A percentile compares a stretch with the other conserved stretches of the same genome.
phyloP scores from a whole-genome alignment of 768 basidiomycete species.

The Neoboletus magnificus region DNA sequence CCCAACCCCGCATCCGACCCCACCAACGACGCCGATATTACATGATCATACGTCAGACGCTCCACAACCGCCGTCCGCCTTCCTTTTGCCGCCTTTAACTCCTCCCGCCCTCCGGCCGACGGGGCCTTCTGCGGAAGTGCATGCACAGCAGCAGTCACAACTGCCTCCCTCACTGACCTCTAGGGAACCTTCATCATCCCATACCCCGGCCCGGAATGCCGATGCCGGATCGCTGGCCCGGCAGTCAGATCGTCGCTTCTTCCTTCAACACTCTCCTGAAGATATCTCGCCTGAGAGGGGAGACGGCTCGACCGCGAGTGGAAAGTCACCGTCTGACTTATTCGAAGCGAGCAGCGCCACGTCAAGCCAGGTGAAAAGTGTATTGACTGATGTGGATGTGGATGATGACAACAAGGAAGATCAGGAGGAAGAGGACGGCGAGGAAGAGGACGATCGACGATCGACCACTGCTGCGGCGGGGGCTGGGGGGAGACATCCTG shows the following conservation, averaged over 20 bases:
- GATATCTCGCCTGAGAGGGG: conserved; percentile 36
- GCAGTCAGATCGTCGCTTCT: conserved; percentile 41
- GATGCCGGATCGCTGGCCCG: conserved; percentile 32
- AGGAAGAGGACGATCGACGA: conserved; percentile 21
- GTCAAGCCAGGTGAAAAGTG: conserved; percentile 30
- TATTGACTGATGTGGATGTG: conserved; percentile 19
- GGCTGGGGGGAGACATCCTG: conserved; percentile 5
- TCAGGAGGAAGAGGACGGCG: conserved; percentile 6
- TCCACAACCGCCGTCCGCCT: conserved; percentile 25
- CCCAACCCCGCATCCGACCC: conserved; percentile 77
- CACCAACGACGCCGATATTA: conserved; percentile 63
- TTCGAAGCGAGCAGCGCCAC: conserved; percentile 35
- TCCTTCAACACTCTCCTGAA: conserved; percentile 44
- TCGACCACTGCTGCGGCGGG: conserved; percentile 15
- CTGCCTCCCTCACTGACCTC: conserved; percentile 11
- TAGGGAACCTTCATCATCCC: not conserved
- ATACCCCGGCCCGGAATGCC: conserved; percentile 7
- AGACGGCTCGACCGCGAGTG: conserved; percentile 30
- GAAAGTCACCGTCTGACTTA: conserved; percentile 32
- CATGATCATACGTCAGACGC: conserved; percentile 20
- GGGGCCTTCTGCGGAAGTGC: not conserved
- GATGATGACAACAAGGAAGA: conserved; percentile 18
- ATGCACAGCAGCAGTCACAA: conserved; percentile 17
- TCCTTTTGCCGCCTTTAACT: conserved; percentile 31
- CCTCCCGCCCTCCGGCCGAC: conserved; percentile 18